These are phyloP conservation scores for Nymphaea thermarum DNA, from an alignment of 164 flowering plant genomes.

Conservation along the genomic window DNA sequence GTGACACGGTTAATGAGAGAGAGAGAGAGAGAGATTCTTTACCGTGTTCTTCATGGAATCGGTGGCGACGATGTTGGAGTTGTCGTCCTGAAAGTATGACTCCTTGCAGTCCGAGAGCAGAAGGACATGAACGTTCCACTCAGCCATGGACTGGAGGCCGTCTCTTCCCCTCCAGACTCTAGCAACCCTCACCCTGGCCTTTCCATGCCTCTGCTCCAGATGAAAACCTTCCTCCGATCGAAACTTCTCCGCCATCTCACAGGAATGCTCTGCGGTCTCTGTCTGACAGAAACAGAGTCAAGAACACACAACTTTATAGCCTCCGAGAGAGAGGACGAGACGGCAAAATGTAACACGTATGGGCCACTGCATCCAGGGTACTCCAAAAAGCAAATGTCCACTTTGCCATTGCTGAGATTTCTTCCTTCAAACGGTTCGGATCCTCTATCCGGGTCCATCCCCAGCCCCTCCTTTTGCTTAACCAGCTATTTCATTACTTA, in stretches of 20 bases:
- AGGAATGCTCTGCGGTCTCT: too few relatives aligned
- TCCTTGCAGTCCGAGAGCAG: conserved; percentile 70
- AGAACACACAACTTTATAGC: too few relatives aligned
- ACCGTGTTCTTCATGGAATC: conserved; percentile 98
- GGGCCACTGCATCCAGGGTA: too few relatives aligned
- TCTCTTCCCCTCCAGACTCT: conserved; percentile 63
- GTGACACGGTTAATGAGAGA: background rate
- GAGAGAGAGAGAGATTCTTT: background rate
- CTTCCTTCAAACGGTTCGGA: background rate
- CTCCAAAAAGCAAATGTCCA: background rate
- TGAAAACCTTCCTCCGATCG: conserved; percentile 18
- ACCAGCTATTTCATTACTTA: too few relatives aligned
- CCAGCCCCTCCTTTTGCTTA: too few relatives aligned
- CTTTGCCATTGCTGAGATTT: background rate
- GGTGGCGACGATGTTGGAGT: conserved; percentile 89
- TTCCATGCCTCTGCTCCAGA: conserved; percentile 90
- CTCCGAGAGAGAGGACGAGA: background rate
- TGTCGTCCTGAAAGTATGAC: conserved; percentile 58
- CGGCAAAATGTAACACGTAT: background rate
- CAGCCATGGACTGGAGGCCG: conserved; percentile 47
- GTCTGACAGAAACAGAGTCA: too few relatives aligned
- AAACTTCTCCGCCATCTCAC: too few relatives aligned
- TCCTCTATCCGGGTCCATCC: background rate
- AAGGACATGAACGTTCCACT: conserved; percentile 71
- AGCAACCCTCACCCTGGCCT: conserved; percentile 70